Base-by-base conservation (phyloP, 2,329 filamentous ascomycete genomes). In the Fonsecaea pugnacius region DNA sequence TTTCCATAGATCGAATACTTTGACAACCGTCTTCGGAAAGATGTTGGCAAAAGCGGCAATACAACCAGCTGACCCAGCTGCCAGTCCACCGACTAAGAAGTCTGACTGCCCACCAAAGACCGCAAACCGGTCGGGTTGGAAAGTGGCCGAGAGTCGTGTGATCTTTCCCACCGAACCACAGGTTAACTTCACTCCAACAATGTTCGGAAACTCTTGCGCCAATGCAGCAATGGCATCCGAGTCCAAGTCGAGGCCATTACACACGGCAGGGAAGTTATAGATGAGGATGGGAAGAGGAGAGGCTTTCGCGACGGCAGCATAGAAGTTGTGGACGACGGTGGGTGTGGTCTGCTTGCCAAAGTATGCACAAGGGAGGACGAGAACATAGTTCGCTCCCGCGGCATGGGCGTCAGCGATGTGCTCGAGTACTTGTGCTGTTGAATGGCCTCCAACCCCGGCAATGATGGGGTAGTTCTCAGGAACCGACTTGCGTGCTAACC, bases 11-110 rank as follows among this genome's bases (percentile, higher is more conserved):
- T 91, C 84, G 89, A 91, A 92, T 32, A 96, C 86, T 74, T 85
- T 86, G 56, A 90, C 89, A 73, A 91, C 93, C 6, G 90, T 82
- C 80, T 93, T 92, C 57, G 92, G 92, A 77, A 94, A 87, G 63
- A 96, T 87, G 74, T 96, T 96, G 66, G 91, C 92, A 48, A 90
- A 88, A 21, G 92, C 92, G 16, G 91, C 91, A 72, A 96, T 95
- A 77, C 95, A 92, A 35, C 92, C 91, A 62, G 87, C 89, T 50
- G 91, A 91, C 54, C 91, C 91, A 54, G 87, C 90, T 66, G 89
- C 84, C 4, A 93, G 84, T 0, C 91, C 94, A 79, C 94, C 92
- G 32, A 91, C 83, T 0, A 91, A 92, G 77, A 96, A 96, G 78
- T 96, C 92, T 16, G 60, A 63, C 79, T 74, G 83, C 83, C 1